phyloP scores from a whole-genome alignment of 2,329 filamentous ascomycete species.

The Rutstroemia sp. region DNA sequence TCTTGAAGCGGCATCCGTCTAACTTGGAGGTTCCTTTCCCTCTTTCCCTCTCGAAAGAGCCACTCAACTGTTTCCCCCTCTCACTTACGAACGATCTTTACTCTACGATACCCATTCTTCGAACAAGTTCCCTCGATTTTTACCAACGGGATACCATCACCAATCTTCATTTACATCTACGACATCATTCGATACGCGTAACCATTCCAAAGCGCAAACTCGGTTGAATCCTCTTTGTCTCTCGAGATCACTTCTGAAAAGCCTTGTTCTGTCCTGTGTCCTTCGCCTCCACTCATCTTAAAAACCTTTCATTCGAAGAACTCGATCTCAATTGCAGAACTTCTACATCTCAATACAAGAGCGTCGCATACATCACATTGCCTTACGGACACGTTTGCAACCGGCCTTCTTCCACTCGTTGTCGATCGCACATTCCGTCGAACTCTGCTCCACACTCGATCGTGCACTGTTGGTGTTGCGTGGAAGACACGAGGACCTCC shows the following conservation, averaged over 20 bases:
- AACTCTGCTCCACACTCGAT: not conserved
- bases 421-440: not conserved
- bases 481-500: not conserved
- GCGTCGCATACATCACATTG: not conserved
- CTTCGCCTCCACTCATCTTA: conserved; percentile 9
- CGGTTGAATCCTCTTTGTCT: conserved; percentile 9
- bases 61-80: conserved; percentile 6
- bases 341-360: not conserved
- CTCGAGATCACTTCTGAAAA: conserved; percentile 4
- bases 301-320: conserved; percentile 9
- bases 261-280: not conserved
- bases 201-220: conserved; percentile 10
- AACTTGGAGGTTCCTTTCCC: conserved; percentile 6
- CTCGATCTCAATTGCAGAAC: conserved; percentile 8
- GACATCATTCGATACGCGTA: conserved; percentile 2
- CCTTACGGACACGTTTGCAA: not conserved
- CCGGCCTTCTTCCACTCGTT: not conserved
- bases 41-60: conserved; percentile 3
- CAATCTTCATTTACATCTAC: not conserved
- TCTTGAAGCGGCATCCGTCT: conserved; percentile 8
- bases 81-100: not conserved
- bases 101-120: not conserved
- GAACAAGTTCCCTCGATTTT: not conserved
- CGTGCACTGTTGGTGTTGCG: conserved; percentile 3
- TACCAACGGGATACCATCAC: conserved; percentile 3